Conservation (phyloP, 768 basidiomycete species). For the Scleroderma bovista region DNA sequence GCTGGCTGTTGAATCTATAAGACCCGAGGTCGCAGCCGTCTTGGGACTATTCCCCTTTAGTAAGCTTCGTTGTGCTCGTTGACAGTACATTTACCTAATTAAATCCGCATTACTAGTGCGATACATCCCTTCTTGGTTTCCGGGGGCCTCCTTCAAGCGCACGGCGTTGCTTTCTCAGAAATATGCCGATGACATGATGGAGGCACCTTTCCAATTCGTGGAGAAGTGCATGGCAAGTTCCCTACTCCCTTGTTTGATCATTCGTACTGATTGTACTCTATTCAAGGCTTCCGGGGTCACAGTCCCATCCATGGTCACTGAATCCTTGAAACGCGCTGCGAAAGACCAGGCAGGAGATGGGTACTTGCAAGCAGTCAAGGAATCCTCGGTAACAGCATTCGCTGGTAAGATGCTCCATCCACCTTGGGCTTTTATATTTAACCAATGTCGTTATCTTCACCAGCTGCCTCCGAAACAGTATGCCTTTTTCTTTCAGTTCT, state of each 20-base stretch:
- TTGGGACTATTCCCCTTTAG: conserved; percentile 35
- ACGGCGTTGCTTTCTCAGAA: conserved; percentile 19
- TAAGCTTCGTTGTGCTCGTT: conserved; percentile 10
- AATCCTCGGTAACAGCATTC: conserved; percentile 25
- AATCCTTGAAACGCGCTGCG: conserved; percentile 13
- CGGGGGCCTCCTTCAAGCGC: conserved; percentile 33
- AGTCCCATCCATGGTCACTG: conserved; percentile 22
- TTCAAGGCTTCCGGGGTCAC: conserved; percentile 20
- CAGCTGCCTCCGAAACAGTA: conserved; percentile 28
- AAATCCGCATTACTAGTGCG: conserved; percentile 18
- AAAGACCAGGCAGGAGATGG: conserved; percentile 2
- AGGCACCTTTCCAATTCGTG: conserved; percentile 29
- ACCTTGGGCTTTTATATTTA: background rate
- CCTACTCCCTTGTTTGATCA: background rate
- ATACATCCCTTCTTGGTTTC: conserved; percentile 36
- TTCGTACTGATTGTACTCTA: background rate
- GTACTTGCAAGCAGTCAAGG: conserved; percentile 20
- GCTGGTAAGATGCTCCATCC: conserved; percentile 14
- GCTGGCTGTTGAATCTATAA: conserved; percentile 16
- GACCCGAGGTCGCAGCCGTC: conserved; percentile 26
- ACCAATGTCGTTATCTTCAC: background rate
- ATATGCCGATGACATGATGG: conserved; percentile 18
- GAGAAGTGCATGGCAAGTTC: conserved; percentile 27
- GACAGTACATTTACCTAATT: background rate
- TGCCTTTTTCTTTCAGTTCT: conserved; percentile 1